A percentile compares a stretch with the other conserved stretches of the same genome.
phyloP scores from a whole-genome alignment of 1,284 basidiomycete species.

The Fomitopsis betulina region DNA sequence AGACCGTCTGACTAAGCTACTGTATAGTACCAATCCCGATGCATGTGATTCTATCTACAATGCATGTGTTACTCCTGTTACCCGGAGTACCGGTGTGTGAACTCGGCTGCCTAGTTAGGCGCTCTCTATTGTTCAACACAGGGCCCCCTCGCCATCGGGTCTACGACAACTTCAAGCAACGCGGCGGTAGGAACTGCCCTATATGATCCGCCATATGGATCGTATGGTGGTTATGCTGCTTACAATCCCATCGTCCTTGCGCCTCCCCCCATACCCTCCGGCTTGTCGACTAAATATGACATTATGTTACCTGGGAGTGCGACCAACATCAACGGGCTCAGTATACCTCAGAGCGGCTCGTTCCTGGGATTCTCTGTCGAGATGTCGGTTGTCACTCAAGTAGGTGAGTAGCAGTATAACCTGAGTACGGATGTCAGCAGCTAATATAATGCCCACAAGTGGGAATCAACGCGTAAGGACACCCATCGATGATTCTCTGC shows the following conservation, averaged over 20 bases:
- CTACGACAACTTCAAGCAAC: slow-evolving; percentile 1
- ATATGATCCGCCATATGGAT: neutral
- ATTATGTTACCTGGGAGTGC: slow-evolving; percentile 16
- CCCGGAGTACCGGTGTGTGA: too few species aligned
- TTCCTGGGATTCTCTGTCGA: slow-evolving; percentile 74
- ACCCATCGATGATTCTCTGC: slow-evolving; percentile 37
- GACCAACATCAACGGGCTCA: slow-evolving; percentile 35
- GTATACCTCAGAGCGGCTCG: slow-evolving; percentile 52
- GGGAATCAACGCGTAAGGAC: slow-evolving; percentile 62
- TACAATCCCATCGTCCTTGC: slow-evolving; percentile 19
- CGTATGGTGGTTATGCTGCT: slow-evolving; percentile 17
- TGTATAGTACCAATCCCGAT: too few species aligned
- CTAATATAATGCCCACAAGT: slow-evolving; percentile 34
- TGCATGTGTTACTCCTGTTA: too few species aligned
- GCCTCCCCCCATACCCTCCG: slow-evolving; percentile 16
- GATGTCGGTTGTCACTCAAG: slow-evolving; percentile 62
- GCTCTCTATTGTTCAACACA: too few species aligned
- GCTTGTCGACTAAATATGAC: slow-evolving; percentile 20
- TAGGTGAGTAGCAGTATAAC: slow-evolving; percentile 41
- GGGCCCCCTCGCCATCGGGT: neutral
- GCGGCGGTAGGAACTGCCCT: neutral
- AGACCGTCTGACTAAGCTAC: too few species aligned
- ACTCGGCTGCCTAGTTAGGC: too few species aligned
- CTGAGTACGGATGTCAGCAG: neutral
- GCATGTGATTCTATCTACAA: too few species aligned